These are phyloP conservation scores for Coemansia sp. DNA, from an alignment of 192 early-diverging fungal genomes.

Conservation along the genomic window DNA sequence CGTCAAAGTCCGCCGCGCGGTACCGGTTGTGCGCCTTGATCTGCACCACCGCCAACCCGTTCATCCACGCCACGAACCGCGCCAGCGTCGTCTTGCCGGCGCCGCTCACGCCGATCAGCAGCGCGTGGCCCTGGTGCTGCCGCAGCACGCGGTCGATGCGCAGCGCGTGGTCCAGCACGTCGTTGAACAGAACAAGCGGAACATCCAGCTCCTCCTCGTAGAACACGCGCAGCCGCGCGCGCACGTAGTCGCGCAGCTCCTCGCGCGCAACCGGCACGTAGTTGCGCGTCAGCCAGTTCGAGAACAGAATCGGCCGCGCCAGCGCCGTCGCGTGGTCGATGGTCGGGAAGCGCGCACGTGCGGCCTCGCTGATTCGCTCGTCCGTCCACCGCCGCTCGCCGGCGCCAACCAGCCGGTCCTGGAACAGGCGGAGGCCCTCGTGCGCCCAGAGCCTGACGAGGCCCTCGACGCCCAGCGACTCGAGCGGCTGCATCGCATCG, in stretches of 20 bases:
- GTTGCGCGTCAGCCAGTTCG: constrained; percentile 94
- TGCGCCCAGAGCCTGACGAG: constrained; percentile 97
- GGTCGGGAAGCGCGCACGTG: constrained; percentile 85
- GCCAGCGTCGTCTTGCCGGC: constrained; percentile 97
- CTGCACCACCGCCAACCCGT: constrained; percentile 93
- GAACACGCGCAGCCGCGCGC: constrained; percentile 93
- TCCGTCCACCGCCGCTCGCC: constrained; percentile 94
- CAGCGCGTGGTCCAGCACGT: constrained; percentile 96
- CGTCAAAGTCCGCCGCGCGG: constrained; percentile 95
- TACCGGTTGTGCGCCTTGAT: constrained; percentile 99
- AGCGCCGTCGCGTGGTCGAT: constrained; percentile 71
- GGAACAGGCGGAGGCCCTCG: constrained; percentile 96
- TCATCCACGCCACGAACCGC: constrained; percentile 99
- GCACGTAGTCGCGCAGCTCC: constrained; percentile 87
- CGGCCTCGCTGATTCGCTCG: constrained; percentile 77
- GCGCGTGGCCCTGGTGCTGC: constrained; percentile 96
- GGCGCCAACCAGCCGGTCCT: constrained; percentile 91
- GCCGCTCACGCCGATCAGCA: constrained; percentile 97
- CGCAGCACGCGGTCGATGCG: constrained; percentile 98
- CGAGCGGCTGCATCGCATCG: constrained; percentile 87
- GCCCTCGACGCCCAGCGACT: constrained; percentile 76
- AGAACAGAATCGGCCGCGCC: constrained; percentile 90
- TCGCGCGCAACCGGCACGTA: constrained; percentile 90
- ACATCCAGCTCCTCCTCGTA: constrained; percentile 99
- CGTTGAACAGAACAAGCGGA: constrained; percentile 94